A percentile compares a stretch with the other conserved stretches of the same genome.
Evolutionary conservation across 768 basidiomycete genomes (phyloP).

Genomic region (Panaeolus cyanescens): DNA sequence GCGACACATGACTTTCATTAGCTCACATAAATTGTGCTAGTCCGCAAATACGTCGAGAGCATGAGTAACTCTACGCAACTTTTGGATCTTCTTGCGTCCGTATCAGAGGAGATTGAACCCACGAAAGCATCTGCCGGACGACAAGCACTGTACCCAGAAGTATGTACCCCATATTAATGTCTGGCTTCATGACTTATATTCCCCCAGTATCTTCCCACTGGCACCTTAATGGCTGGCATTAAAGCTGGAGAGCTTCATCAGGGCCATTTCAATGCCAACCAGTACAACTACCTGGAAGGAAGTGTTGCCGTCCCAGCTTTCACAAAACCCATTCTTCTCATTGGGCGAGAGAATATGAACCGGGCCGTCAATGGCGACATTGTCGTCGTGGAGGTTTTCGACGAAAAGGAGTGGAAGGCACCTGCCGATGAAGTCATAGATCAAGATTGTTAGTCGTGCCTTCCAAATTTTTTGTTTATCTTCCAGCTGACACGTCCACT

Average conservation of each 20-base stretch:
- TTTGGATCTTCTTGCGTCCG: constrained; percentile 78
- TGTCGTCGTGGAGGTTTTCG: constrained; percentile 87
- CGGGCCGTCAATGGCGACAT: constrained; percentile 92
- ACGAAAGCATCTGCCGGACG: constrained; percentile 56
- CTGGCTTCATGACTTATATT: constrained; percentile 3
- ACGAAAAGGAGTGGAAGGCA: constrained; percentile 89
- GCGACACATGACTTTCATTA: neutral
- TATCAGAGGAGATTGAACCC: constrained; percentile 61
- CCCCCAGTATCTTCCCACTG: constrained; percentile 73
- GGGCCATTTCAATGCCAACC: constrained; percentile 93
- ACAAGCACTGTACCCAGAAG: constrained; percentile 76
- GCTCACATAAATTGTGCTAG: constrained; percentile 33
- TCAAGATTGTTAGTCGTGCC: constrained; percentile 70
- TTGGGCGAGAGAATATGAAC: constrained; percentile 94
- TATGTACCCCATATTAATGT: constrained; percentile 27
- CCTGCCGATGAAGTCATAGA: constrained; percentile 93
- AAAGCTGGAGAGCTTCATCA: constrained; percentile 85
- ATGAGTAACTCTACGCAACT: constrained; percentile 66
- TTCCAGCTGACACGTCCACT: constrained; percentile 3
- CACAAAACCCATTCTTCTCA: constrained; percentile 76
- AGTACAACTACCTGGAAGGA: constrained; percentile 97
- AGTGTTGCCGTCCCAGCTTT: constrained; percentile 76
- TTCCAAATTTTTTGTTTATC: neutral
- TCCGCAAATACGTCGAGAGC: constrained; percentile 80
- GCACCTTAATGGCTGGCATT: constrained; percentile 76